Conservation (phyloP, 441 rosid genomes). For the Cnidoscolus chayamansa region DNA sequence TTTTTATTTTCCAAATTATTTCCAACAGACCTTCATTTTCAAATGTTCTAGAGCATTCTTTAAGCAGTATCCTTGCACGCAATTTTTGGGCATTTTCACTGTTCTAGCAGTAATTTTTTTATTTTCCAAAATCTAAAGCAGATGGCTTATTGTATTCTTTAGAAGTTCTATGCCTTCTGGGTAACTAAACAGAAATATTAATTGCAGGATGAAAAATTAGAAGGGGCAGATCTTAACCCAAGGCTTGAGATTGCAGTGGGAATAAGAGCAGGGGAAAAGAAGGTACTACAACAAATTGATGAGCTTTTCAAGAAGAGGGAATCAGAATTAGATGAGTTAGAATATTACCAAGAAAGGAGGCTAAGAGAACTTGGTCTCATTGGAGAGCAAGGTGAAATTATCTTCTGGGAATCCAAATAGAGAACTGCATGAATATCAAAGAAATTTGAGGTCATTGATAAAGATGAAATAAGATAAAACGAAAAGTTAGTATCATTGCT, state of each 20-base stretch:
- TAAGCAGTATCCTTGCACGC: background rate
- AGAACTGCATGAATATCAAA: background rate
- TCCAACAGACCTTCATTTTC: background rate
- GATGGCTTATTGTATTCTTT: background rate
- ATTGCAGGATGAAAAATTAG: constrained; percentile 67
- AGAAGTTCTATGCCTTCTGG: background rate
- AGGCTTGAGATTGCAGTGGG: constrained; percentile 62
- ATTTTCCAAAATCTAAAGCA: constrained; percentile 1
- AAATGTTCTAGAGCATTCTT: background rate
- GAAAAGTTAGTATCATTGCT: background rate
- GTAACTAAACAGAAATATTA: background rate
- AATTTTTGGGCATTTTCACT: background rate
- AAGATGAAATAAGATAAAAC: no score
- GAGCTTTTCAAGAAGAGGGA: constrained; percentile 60
- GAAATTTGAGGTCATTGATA: background rate
- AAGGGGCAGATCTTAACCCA: constrained; percentile 38
- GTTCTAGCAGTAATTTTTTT: no score
- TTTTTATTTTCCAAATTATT: background rate
- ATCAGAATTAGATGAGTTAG: constrained; percentile 56
- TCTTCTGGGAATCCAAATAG: constrained; percentile 71
- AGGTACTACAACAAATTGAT: constrained; percentile 69
- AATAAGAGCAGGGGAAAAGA: constrained; percentile 80
- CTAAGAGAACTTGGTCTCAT: constrained; percentile 84
- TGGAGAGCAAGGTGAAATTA: constrained; percentile 90
- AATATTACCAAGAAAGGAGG: constrained; percentile 88